Evolutionary conservation across 192 early-diverging fungal genomes (phyloP).

Genomic region (Mortierella claussenii): DNA sequence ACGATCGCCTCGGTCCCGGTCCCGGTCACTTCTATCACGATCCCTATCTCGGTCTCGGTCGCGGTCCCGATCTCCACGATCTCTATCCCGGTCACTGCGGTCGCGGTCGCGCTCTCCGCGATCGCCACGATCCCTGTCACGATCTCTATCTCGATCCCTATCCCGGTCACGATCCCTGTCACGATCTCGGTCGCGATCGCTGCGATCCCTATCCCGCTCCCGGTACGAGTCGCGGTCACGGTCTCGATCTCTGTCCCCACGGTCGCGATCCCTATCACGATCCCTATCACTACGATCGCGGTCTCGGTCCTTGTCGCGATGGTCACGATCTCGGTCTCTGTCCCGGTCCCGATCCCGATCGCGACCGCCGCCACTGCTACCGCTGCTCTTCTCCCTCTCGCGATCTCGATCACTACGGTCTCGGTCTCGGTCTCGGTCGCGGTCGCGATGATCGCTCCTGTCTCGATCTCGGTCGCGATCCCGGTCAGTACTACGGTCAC

Average conservation of each 20-base stretch:
- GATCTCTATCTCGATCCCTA: slow-evolving; percentile 24
- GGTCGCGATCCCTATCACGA: slow-evolving; percentile 26
- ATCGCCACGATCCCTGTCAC: slow-evolving; percentile 17
- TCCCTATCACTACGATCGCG: slow-evolving; percentile 19
- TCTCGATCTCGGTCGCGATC: slow-evolving; percentile 11
- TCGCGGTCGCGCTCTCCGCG: slow-evolving; percentile 10
- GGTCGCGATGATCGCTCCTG: slow-evolving; percentile 10
- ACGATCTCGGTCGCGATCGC: slow-evolving; percentile 14
- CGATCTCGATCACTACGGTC: slow-evolving; percentile 16
- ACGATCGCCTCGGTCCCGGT: slow-evolving; percentile 9
- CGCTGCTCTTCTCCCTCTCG: background rate
- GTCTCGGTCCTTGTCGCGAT: slow-evolving; percentile 7
- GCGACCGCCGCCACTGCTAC: slow-evolving; percentile 3
- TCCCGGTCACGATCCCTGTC: slow-evolving; percentile 21
- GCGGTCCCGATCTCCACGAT: slow-evolving; percentile 15
- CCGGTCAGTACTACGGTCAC: slow-evolving; percentile 8
- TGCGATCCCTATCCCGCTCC: slow-evolving; percentile 29
- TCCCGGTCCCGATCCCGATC: slow-evolving; percentile 35
- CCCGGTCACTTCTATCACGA: slow-evolving; percentile 6
- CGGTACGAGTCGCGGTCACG: slow-evolving; percentile 26
- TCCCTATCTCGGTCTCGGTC: slow-evolving; percentile 13
- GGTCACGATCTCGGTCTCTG: slow-evolving; percentile 22
- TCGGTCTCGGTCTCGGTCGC: slow-evolving; percentile 15
- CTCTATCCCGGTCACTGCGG: slow-evolving; percentile 23
- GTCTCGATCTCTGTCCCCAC: slow-evolving; percentile 18